A percentile compares a stretch with the other conserved stretches of the same genome.
These are phyloP conservation scores for Pseudogymnoascus sp. DNA, from an alignment of 2,329 filamentous ascomycete genomes.

Conservation along the genomic window DNA sequence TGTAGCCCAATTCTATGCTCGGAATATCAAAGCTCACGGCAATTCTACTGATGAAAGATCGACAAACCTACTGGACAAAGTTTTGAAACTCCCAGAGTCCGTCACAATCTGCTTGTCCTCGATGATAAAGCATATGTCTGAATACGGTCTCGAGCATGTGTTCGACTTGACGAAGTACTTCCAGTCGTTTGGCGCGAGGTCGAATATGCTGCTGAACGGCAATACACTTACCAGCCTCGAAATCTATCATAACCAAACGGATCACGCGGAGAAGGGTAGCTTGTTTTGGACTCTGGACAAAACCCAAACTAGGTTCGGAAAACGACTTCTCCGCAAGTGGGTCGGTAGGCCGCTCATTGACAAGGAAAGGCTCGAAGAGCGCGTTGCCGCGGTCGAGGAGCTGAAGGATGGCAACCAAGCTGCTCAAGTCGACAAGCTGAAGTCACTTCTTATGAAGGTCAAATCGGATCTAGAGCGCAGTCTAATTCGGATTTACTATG, in stretches of 20 bases:
- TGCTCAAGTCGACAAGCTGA: conserved; percentile 65
- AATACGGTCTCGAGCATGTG: conserved; percentile 91
- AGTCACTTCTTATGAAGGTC: conserved; percentile 61
- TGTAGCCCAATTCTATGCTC: conserved; percentile 87
- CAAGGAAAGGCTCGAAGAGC: conserved; percentile 64
- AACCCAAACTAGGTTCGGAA: conserved; percentile 83
- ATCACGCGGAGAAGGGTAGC: conserved; percentile 77
- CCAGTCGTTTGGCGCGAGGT: conserved; percentile 85
- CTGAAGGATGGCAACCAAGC: conserved; percentile 64
- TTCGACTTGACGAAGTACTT: conserved; percentile 97
- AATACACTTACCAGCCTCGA: conserved; percentile 92
- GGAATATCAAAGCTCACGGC: conserved; percentile 62
- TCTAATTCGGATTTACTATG: conserved; percentile 93
- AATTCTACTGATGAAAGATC: conserved; percentile 48
- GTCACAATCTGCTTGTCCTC: conserved; percentile 90
- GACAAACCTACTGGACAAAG: conserved; percentile 70
- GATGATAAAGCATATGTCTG: conserved; percentile 89
- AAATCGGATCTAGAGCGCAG: conserved; percentile 85
- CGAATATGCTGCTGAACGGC: conserved; percentile 93
- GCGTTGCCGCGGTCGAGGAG: conserved; percentile 81
- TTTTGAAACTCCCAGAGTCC: conserved; percentile 74
- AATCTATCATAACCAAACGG: conserved; percentile 91
- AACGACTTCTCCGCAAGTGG: conserved; percentile 86
- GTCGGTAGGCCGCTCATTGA: conserved; percentile 85
- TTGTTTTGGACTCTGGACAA: conserved; percentile 94